Evolutionary conservation across 1,284 basidiomycete genomes (phyloP), one percentile per base, ranked within the genome.

Genomic region (Rugosomyces carneus): DNA sequence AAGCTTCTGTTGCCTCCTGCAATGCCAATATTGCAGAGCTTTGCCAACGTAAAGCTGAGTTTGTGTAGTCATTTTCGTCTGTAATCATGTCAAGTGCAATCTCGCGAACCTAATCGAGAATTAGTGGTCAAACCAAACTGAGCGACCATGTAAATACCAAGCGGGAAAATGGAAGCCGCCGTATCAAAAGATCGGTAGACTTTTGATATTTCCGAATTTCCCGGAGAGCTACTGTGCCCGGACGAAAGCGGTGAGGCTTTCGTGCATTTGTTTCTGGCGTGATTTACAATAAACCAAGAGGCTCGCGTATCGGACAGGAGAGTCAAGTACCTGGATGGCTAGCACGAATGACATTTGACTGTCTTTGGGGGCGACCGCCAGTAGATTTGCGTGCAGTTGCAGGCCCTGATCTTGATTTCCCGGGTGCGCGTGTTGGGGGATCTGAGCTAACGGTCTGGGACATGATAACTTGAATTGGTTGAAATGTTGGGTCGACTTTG

Each of bases 201-300:
- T 91, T 93, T 67, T 97, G 93, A 65, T 94, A 96, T 60, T 87
- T 89, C 53, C 93, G 76, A 45, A 97, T 96, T 69, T 97, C 93
- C 29, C 86, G 78, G 47, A 97, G 70, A 21, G 93, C 93, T 49
- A 89, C 81, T 0, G 90, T 93, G 2, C 93, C 93, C 0, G 93
- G 92, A 52, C 88, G 75, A 67, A 78, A 96, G 37, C 84, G 76
- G 51, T 80, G 76, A 51, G 78, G 79, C 64, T 78, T 80, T 8
- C 18, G 2, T 80, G 76, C 50, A 78, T 79, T 64, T 78, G 80
- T 62, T 57, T 65, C 37, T 51, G 62, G 49, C 48, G 53, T 57
- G 11, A 29, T n/a, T 29, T n/a, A 29, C n/a, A n/a, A 31, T 8
- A 31, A 26, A 29, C 10, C 27, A 29, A 34, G n/a, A 34, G n/a